These are phyloP conservation scores for Penicillium concentricum DNA, from an alignment of 2,329 filamentous ascomycete genomes.

Conservation along the genomic window DNA sequence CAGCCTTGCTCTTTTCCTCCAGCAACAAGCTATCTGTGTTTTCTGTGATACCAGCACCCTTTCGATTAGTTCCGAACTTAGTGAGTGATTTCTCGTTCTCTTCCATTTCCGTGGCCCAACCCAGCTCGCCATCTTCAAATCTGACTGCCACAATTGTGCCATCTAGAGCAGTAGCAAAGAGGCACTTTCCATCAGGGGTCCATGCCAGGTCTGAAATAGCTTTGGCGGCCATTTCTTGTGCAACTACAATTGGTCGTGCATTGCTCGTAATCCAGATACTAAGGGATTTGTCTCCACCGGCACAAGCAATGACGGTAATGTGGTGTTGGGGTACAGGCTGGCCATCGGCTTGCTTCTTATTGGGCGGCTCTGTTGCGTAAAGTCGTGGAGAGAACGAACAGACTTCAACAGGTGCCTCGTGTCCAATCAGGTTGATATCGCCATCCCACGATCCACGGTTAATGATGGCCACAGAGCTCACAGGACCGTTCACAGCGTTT, in stretches of 20 bases:
- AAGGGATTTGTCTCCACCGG: conserved; percentile 92
- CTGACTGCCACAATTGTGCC: conserved; percentile 79
- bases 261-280: conserved; percentile 98
- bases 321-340: conserved; percentile 47
- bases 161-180: conserved; percentile 86
- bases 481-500: conserved; percentile 94
- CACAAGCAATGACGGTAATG: conserved; percentile 94
- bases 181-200: conserved; percentile 83
- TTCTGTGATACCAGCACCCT: conserved; percentile 87
- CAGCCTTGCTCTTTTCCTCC: conserved; percentile 89
- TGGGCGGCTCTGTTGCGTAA: conserved; percentile 69
- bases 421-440: conserved; percentile 95
- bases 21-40: conserved; percentile 84
- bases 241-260: conserved; percentile 82
- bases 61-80: conserved; percentile 85
- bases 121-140: conserved; percentile 84
- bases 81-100: conserved; percentile 92
- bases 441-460: conserved; percentile 90
- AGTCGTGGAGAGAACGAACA: conserved; percentile 94
- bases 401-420: conserved; percentile 95
- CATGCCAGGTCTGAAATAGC: conserved; percentile 92
- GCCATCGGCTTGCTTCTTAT: conserved; percentile 47
- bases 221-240: conserved; percentile 84
- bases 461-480: conserved; percentile 95
- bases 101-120: conserved; percentile 78